phyloP scores from a whole-genome alignment of 1,284 basidiomycete species.

The Puccinia triticina region DNA sequence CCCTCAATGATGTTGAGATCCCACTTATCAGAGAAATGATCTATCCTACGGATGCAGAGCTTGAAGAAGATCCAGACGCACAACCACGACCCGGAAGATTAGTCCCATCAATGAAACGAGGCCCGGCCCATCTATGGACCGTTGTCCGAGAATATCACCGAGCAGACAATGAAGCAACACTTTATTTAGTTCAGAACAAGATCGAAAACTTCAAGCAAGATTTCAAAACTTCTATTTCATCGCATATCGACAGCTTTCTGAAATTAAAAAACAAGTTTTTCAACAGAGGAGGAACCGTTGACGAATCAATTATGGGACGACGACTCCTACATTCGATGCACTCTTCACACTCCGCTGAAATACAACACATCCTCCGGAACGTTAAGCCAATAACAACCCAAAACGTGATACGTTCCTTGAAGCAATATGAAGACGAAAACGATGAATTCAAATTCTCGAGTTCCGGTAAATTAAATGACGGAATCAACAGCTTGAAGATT shows the following conservation, averaged over 20 bases:
- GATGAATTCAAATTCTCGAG: background rate
- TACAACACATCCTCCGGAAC: background rate
- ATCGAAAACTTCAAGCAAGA: background rate
- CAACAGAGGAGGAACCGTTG: background rate
- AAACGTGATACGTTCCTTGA: background rate
- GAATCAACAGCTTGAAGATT: background rate
- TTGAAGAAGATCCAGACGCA: background rate
- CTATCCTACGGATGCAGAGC: background rate
- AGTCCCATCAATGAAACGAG: background rate
- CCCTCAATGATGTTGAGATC: background rate
- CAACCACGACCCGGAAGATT: background rate
- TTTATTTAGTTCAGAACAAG: background rate
- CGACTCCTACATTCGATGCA: background rate
- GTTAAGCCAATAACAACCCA: background rate
- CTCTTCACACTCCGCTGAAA: background rate
- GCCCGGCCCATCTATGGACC: background rate
- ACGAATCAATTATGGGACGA: background rate
- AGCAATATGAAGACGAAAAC: conserved; percentile 10
- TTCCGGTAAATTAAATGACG: background rate
- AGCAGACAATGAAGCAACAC: background rate
- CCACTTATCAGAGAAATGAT: background rate
- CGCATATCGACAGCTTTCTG: background rate
- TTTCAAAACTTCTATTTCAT: background rate
- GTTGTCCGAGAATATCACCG: background rate
- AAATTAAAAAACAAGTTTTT: background rate